A percentile compares a stretch with the other conserved stretches of the same genome.
phyloP scores from a whole-genome alignment of 73 alveolate genomes.

The Tetrahymena elliotti region DNA sequence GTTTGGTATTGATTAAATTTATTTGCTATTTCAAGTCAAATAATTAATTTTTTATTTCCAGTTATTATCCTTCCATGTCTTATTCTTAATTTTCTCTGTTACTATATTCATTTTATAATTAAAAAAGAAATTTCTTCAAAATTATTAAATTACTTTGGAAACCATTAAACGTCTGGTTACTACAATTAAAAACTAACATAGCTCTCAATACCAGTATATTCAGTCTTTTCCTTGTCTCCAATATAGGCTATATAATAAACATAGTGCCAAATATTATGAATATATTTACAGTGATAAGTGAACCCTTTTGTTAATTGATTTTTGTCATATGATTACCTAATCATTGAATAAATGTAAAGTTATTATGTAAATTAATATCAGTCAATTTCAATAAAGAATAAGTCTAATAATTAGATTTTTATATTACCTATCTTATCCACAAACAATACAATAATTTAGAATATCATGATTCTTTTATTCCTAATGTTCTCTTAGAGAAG shows the following conservation, averaged over 20 bases:
- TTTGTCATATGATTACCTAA: slow-evolving; percentile 70
- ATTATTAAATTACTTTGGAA: background rate
- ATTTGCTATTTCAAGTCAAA: background rate
- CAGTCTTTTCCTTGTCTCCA: slow-evolving; percentile 83
- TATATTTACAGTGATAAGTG: slow-evolving; percentile 66
- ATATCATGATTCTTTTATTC: slow-evolving; percentile 69
- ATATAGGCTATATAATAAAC: slow-evolving; percentile 79
- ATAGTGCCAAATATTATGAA: slow-evolving; percentile 84
- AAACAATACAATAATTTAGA: slow-evolving; percentile 84
- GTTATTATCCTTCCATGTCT: background rate
- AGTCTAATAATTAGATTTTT: too few relatives aligned
- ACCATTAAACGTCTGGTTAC: background rate
- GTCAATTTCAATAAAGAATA: too few relatives aligned
- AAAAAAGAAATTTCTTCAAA: background rate
- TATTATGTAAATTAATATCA: background rate
- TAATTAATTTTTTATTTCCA: background rate
- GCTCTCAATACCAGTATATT: slow-evolving; percentile 91
- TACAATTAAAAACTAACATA: slow-evolving; percentile 68
- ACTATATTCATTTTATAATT: background rate
- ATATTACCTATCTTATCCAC: slow-evolving; percentile 65
- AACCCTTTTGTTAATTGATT: slow-evolving; percentile 49
- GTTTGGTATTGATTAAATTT: background rate
- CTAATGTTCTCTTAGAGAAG: slow-evolving; percentile 79
- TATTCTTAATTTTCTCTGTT: background rate
- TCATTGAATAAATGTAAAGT: too few relatives aligned